Evolutionary conservation across 83 land plant genomes (phyloP), one percentile per base, ranked within the genome.

Genomic region (Picea abies): DNA sequence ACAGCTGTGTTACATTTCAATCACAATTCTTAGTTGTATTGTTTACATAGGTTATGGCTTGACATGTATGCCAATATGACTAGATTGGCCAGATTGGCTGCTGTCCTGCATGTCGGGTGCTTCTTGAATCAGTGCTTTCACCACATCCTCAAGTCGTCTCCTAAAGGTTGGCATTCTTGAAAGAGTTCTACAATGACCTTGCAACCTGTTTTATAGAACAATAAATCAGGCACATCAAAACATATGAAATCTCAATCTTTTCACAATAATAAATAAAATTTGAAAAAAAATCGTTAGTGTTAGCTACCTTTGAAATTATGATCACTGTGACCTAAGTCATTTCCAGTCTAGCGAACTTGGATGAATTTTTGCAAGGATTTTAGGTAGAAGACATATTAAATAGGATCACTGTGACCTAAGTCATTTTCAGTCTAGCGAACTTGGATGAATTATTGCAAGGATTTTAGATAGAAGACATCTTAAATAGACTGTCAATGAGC

Each of bases 111-210:
- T 41, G 7, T 82, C 82, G 4, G 84, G 39, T 17, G 90, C 90
- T 17, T 84, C 91, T 61, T 85, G 10, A 39, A 84, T 85, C 70
- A 91, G 29, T 11, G 83, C 63, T 84, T 86, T 89, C 79, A 87
- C 87, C 66, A 93, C 70, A 44, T 86, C 84, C 44, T 35, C 52
- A 76, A 90, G 91, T 2, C 93, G 84, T 17, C 93, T 82, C 49
- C 91, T 75, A 82, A 90, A 90, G 2, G 90, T 88, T 78, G 93
- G 95, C 44, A 93, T 76, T 37, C 93, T 22, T 2, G 93, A 89
- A 82, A 89, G 65, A 17, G 85, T 85, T 22, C 84, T 84, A 20
- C 85, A 90, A 69, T 89, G 86, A 12, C 93, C 95, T 32, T 86
- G 89, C 83, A 91, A 29, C 77, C 93, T 91, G 89, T 62, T 73